Conservation (phyloP, 2,329 filamentous ascomycete species). For the Hortaea werneckii region DNA sequence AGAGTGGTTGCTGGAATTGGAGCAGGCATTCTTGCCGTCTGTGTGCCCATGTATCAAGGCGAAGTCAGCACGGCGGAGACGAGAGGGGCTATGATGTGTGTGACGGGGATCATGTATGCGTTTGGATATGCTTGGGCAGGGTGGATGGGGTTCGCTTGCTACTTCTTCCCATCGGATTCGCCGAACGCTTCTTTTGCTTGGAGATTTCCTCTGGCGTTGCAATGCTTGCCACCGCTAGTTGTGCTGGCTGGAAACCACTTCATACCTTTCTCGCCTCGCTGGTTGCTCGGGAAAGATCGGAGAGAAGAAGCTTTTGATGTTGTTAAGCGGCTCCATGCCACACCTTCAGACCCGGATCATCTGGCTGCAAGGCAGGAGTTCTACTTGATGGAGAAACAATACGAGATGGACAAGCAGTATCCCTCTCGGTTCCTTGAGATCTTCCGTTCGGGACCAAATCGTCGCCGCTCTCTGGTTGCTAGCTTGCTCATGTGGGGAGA, state of each 20-base stretch:
- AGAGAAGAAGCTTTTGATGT: conserved; percentile 31
- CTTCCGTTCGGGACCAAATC: conserved; percentile 32
- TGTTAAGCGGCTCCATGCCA: conserved; percentile 35
- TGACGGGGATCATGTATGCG: conserved; percentile 33
- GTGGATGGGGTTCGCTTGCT: conserved; percentile 34
- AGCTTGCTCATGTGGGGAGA: conserved; percentile 28
- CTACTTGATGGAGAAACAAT: conserved; percentile 36
- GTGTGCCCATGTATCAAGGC: conserved; percentile 24
- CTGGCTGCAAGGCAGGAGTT: conserved; percentile 31
- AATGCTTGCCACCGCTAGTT: conserved; percentile 31
- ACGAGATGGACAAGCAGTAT: conserved; percentile 30
- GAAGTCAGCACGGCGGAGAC: conserved; percentile 31
- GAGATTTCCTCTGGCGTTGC: conserved; percentile 38
- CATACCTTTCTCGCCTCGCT: conserved; percentile 35
- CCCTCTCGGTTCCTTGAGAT: conserved; percentile 29
- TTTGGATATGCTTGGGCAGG: conserved; percentile 31
- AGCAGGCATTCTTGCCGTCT: conserved; percentile 25
- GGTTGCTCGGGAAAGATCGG: conserved; percentile 34
- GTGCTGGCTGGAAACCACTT: conserved; percentile 30
- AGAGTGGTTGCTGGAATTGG: conserved; percentile 29
- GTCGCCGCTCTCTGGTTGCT: conserved; percentile 30
- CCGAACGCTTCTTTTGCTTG: conserved; percentile 31
- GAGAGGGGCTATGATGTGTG: conserved; percentile 31
- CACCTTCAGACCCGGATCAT: conserved; percentile 30
- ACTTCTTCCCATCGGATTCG: conserved; percentile 25